These are phyloP conservation scores for Prunus kanzakura DNA, from an alignment of 306 rosid genomes.

Conservation along the genomic window DNA sequence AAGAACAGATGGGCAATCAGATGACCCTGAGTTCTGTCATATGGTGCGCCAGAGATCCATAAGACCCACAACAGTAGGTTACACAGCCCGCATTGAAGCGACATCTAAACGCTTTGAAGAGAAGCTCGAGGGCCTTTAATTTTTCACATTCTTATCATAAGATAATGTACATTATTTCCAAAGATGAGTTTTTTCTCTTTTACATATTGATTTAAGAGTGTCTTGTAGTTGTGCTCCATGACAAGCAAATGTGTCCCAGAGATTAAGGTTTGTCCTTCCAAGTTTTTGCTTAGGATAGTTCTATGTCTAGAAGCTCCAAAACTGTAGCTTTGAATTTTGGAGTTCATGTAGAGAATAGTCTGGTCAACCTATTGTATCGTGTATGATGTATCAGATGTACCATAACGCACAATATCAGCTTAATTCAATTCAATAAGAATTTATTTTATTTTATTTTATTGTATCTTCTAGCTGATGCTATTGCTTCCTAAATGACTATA, in stretches of 20 bases:
- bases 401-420: not conserved
- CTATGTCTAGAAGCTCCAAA: not conserved
- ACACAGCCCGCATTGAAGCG: slow-evolving; percentile 85
- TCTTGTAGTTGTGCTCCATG: not conserved
- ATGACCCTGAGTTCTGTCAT: slow-evolving; percentile 76
- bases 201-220: slow-evolving; percentile 11
- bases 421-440: not conserved
- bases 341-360: not conserved
- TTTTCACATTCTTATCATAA: slow-evolving; percentile 7
- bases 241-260: not conserved
- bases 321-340: not conserved
- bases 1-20: slow-evolving; percentile 59
- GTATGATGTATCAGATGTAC: slow-evolving; percentile 7
- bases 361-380: slow-evolving; percentile 2
- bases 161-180: slow-evolving; percentile 37
- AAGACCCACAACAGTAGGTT: slow-evolving; percentile 72
- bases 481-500: too few relatives aligned
- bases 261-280: slow-evolving; percentile 15
- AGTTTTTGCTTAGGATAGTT: slow-evolving; percentile 8
- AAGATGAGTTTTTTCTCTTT: slow-evolving; percentile 29
- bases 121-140: slow-evolving; percentile 17
- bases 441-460: too few relatives aligned
- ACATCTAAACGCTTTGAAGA: slow-evolving; percentile 54
- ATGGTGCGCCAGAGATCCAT: slow-evolving; percentile 77
- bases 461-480: not conserved